phyloP scores from a whole-genome alignment of 2,329 filamentous ascomycete species.

The Calonectria crousiana region DNA sequence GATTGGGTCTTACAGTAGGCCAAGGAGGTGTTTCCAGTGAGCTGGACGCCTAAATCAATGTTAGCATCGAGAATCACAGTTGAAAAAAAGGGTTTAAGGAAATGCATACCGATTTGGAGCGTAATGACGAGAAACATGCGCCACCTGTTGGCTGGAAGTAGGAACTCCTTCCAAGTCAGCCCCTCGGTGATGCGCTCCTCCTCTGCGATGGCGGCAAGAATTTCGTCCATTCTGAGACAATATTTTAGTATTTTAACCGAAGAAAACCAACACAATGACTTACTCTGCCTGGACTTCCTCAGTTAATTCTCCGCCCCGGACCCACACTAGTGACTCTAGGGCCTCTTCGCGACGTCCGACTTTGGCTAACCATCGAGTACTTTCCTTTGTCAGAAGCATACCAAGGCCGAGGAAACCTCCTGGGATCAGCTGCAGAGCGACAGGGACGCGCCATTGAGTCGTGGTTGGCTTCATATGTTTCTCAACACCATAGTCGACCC shows the following conservation, averaged over 20 bases:
- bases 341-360: constrained; percentile 60
- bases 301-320: constrained; percentile 58
- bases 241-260: constrained; percentile 14
- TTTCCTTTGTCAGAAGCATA: constrained; percentile 63
- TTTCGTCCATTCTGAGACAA: constrained; percentile 52
- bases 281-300: constrained; percentile 51
- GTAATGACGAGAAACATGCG: constrained; percentile 62
- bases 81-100: too few relatives aligned
- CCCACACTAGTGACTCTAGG: constrained; percentile 61
- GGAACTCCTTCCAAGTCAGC: constrained; percentile 58
- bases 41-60: constrained; percentile 50
- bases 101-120: constrained; percentile 57
- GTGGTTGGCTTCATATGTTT: constrained; percentile 53
- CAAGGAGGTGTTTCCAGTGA: constrained; percentile 64
- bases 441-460: constrained; percentile 63
- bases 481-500: constrained; percentile 61
- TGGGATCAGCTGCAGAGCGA: constrained; percentile 60
- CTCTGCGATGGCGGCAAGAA: constrained; percentile 59
- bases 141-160: constrained; percentile 60
- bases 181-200: constrained; percentile 59
- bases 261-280: neutral
- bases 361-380: constrained; percentile 60
- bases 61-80: neutral
- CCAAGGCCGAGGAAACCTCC: constrained; percentile 60
- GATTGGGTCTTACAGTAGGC: constrained; percentile 56